These are phyloP conservation scores for Phoenix dactylifera DNA, from an alignment of 176 grass and related monocot species.

Conservation along the genomic window DNA sequence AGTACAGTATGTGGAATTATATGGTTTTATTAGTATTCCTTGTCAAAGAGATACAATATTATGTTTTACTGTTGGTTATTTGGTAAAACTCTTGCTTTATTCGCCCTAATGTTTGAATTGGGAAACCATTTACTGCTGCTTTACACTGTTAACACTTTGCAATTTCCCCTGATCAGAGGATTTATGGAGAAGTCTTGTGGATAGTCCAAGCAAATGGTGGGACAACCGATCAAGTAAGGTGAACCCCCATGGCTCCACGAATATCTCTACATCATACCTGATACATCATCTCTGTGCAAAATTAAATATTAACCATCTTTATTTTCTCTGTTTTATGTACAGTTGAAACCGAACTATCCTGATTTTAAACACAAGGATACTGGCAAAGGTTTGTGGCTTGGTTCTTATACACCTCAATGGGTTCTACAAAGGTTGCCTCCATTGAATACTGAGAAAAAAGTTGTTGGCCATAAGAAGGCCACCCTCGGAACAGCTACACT, in stretches of 20 bases:
- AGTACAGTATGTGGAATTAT: too few species aligned
- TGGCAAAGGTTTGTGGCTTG: conserved; percentile 49
- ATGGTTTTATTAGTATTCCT: too few species aligned
- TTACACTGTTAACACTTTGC: neutral
- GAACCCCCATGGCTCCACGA: neutral
- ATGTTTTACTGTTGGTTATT: too few species aligned
- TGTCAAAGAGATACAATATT: too few species aligned
- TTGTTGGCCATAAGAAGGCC: neutral
- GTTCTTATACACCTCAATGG: conserved; percentile 33
- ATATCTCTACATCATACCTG: neutral
- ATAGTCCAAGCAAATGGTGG: conserved; percentile 65
- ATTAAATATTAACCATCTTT: too few species aligned
- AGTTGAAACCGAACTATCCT: conserved; percentile 31
- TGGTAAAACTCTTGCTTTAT: too few species aligned
- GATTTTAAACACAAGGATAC: conserved; percentile 75
- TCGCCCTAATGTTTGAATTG: too few species aligned
- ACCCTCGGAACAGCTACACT: conserved; percentile 23
- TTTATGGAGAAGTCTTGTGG: conserved; percentile 50
- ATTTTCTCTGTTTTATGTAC: conserved; percentile 6
- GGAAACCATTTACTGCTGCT: neutral
- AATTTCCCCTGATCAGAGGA: conserved; percentile 29
- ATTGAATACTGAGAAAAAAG: conserved; percentile 10
- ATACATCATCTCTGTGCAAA: neutral
- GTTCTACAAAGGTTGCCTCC: conserved; percentile 36
- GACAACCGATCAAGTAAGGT: conserved; percentile 65